A percentile compares a stretch with the other conserved stretches of the same genome.
These are phyloP conservation scores for Choricystis sp. DNA, from an alignment of 139 green algal genomes.

Conservation along the genomic window DNA sequence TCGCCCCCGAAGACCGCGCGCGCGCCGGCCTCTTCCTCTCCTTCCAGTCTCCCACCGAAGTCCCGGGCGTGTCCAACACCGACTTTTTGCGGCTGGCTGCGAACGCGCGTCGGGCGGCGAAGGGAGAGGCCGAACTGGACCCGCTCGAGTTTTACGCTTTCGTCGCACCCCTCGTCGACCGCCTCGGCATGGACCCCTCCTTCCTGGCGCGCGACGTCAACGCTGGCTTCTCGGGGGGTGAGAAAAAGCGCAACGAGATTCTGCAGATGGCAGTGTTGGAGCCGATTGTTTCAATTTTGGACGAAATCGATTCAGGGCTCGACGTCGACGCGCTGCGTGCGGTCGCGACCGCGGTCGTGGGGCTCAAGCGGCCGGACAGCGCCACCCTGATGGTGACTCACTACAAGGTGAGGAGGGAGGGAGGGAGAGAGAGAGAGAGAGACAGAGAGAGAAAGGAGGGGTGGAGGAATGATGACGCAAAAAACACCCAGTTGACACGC, in stretches of 20 bases:
- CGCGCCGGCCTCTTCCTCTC: constrained; percentile 82
- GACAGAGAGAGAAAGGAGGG: constrained; percentile 4
- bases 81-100: constrained; percentile 91
- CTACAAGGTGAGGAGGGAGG: constrained; percentile 62
- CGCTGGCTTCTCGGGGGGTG: constrained; percentile 91
- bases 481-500: too few relatives aligned
- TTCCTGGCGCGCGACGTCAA: constrained; percentile 98
- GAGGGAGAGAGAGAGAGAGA: neutral
- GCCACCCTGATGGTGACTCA: constrained; percentile 95
- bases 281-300: constrained; percentile 65
- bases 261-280: constrained; percentile 81
- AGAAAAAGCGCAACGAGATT: constrained; percentile 98
- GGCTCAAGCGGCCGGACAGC: constrained; percentile 35
- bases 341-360: constrained; percentile 59
- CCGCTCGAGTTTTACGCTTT: constrained; percentile 96
- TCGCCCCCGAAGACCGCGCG: constrained; percentile 82
- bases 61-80: constrained; percentile 91
- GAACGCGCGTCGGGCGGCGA: constrained; percentile 68
- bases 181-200: constrained; percentile 88
- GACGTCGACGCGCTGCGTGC: constrained; percentile 89
- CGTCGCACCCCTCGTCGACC: constrained; percentile 79
- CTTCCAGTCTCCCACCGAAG: constrained; percentile 88
- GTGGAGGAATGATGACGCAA: too few relatives aligned
- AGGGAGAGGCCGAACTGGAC: constrained; percentile 77
- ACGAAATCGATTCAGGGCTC: constrained; percentile 83